Evolutionary conservation across 2,329 filamentous ascomycete genomes (phyloP).

Genomic region (Penicillium oxalicum): DNA sequence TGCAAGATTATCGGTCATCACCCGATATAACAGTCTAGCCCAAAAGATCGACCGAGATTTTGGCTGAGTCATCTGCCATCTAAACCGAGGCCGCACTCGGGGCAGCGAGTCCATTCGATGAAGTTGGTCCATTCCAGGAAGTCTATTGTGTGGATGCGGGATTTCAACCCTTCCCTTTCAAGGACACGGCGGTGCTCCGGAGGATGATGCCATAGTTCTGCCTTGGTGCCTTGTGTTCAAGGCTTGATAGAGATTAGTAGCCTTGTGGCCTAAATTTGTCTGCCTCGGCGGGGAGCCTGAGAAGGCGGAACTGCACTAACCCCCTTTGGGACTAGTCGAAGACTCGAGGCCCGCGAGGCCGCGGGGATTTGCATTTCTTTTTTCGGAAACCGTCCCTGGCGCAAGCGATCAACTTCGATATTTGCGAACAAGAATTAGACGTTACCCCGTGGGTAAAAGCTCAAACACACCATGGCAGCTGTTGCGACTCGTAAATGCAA

Average conservation of each 20-base stretch:
- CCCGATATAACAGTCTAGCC: constrained; percentile 3
- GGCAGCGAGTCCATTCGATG: no score
- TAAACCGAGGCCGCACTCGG: no score
- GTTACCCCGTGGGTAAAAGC: background rate
- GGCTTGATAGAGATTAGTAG: background rate
- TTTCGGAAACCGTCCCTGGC: background rate
- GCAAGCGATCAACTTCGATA: background rate
- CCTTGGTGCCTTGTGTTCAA: background rate
- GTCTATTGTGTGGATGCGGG: no score
- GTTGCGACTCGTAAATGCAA: constrained; percentile 53
- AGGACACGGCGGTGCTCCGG: no score
- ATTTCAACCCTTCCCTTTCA: no score
- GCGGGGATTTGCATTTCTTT: constrained; percentile 5
- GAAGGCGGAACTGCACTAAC: background rate
- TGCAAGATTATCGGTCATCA: constrained; percentile 14
- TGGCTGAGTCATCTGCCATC: background rate
- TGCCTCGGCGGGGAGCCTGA: background rate
- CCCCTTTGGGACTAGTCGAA: background rate
- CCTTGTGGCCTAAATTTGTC: background rate
- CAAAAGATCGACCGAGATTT: constrained; percentile 3
- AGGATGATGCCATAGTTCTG: background rate
- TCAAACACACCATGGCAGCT: constrained; percentile 18
- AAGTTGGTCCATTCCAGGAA: no score
- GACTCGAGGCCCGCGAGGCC: background rate
- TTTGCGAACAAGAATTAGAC: background rate